Conservation (phyloP, 192 early-diverging fungal genomes). For the Podila epicladia region DNA sequence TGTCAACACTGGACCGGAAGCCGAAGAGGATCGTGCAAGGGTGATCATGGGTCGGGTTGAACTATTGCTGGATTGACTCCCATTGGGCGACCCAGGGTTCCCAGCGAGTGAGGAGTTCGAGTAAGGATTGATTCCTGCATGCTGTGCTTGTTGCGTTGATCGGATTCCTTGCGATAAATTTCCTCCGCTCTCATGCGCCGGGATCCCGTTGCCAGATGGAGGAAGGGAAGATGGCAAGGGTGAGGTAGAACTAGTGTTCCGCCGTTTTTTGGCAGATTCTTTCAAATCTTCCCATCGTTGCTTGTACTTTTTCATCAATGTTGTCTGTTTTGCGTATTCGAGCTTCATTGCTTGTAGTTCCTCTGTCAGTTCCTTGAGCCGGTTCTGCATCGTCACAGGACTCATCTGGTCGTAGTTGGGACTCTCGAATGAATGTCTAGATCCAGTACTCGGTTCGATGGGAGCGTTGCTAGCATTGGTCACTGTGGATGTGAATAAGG, state of each 20-base stretch:
- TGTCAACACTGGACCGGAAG: neutral
- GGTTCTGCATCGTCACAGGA: conserved; percentile 41
- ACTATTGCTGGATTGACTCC: neutral
- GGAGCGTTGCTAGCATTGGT: too few species aligned
- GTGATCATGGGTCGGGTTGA: neutral
- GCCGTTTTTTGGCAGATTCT: conserved; percentile 71
- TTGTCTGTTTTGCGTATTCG: conserved; percentile 62
- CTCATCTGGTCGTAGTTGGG: conserved; percentile 11
- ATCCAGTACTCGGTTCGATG: too few species aligned
- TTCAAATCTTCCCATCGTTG: conserved; percentile 85
- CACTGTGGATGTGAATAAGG: neutral
- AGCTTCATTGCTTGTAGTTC: conserved; percentile 58
- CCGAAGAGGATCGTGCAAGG: neutral
- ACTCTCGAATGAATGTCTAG: neutral
- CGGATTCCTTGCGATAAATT: too few species aligned
- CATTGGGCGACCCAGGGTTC: conserved; percentile 1
- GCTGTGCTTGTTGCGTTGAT: neutral
- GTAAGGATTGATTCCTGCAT: conserved; percentile 10
- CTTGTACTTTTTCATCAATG: conserved; percentile 72
- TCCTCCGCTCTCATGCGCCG: neutral
- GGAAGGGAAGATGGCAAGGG: conserved; percentile 1
- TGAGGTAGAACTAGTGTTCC: conserved; percentile 12
- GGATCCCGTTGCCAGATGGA: too few species aligned
- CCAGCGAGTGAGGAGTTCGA: conserved; percentile 13
- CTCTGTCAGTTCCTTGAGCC: conserved; percentile 67